Percentiles rank a stretch among this genome's conserved stretches.
phyloP scores from a whole-genome alignment of 2,329 filamentous ascomycete species.

The Venturia pyrina region DNA sequence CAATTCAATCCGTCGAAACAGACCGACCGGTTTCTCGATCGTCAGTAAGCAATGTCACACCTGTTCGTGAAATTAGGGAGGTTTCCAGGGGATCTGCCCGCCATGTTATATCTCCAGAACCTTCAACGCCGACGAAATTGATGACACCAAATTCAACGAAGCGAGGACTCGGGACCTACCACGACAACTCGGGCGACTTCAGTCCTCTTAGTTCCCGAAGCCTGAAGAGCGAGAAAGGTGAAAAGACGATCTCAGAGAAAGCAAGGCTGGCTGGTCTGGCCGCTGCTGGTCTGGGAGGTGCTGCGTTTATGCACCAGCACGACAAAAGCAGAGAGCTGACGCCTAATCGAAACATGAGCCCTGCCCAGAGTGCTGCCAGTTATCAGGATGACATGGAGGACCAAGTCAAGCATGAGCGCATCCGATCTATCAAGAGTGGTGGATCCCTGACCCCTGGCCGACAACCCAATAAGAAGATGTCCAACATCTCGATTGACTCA shows the following conservation, averaged over 20 bases:
- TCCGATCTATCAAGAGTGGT: conserved; percentile 35
- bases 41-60: conserved; percentile 46
- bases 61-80: conserved; percentile 40
- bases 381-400: conserved; percentile 36
- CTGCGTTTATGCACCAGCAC: background rate
- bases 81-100: conserved; percentile 48
- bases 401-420: conserved; percentile 9
- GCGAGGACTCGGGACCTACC: conserved; percentile 53
- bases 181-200: conserved; percentile 47
- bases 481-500: conserved; percentile 50
- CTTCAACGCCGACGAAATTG: conserved; percentile 54
- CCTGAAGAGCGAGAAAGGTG: conserved; percentile 22
- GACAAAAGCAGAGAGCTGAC: background rate
- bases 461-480: conserved; percentile 41
- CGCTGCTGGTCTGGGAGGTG: conserved; percentile 28
- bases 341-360: conserved; percentile 59
- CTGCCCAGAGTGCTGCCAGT: conserved; percentile 86
- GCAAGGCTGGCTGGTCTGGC: conserved; percentile 27
- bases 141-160: conserved; percentile 39
- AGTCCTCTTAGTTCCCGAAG: conserved; percentile 30
- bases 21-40: conserved; percentile 61
- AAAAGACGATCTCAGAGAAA: conserved; percentile 34
- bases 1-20: conserved; percentile 72
- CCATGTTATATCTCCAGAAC: conserved; percentile 47
- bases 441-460: conserved; percentile 52